Percentiles rank a stretch among this genome's conserved stretches.
These are phyloP conservation scores for Glaciozyma antarctica DNA, from an alignment of 768 basidiomycete genomes.

Conservation along the genomic window DNA sequence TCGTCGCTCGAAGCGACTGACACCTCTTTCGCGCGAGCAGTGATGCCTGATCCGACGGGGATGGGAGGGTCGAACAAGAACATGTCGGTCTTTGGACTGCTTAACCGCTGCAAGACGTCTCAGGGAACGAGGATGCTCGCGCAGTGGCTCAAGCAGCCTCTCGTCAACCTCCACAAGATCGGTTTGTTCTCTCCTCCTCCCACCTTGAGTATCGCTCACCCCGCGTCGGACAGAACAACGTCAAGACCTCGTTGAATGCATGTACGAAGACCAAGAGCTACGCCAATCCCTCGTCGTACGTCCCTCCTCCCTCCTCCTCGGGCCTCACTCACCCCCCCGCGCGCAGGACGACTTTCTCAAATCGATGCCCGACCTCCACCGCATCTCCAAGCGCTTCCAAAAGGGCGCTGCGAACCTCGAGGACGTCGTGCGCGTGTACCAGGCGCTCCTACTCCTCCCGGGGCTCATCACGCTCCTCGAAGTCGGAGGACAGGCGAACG, in stretches of 20 bases:
- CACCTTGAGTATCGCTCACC: neutral
- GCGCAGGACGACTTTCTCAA: slow-evolving; percentile 74
- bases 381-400: slow-evolving; percentile 84
- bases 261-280: slow-evolving; percentile 66
- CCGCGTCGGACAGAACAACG: slow-evolving; percentile 53
- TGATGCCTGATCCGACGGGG: slow-evolving; percentile 31
- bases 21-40: neutral
- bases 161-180: slow-evolving; percentile 88
- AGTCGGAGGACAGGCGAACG: slow-evolving; percentile 44
- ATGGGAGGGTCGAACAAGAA: slow-evolving; percentile 58
- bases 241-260: slow-evolving; percentile 76
- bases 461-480: slow-evolving; percentile 62
- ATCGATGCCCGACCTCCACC: slow-evolving; percentile 84
- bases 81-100: slow-evolving; percentile 73
- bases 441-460: slow-evolving; percentile 74
- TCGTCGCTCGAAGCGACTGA: neutral
- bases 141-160: slow-evolving; percentile 90
- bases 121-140: slow-evolving; percentile 82
- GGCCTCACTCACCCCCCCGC: neutral
- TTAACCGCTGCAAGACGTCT: slow-evolving; percentile 93
- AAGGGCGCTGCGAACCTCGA: slow-evolving; percentile 73
- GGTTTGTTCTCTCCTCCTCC: slow-evolving; percentile 46
- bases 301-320: neutral
- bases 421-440: slow-evolving; percentile 91
- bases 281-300: slow-evolving; percentile 64